These are phyloP conservation scores for Chlamydomonas sp. DNA, from an alignment of 139 green algal genomes.

Conservation along the genomic window DNA sequence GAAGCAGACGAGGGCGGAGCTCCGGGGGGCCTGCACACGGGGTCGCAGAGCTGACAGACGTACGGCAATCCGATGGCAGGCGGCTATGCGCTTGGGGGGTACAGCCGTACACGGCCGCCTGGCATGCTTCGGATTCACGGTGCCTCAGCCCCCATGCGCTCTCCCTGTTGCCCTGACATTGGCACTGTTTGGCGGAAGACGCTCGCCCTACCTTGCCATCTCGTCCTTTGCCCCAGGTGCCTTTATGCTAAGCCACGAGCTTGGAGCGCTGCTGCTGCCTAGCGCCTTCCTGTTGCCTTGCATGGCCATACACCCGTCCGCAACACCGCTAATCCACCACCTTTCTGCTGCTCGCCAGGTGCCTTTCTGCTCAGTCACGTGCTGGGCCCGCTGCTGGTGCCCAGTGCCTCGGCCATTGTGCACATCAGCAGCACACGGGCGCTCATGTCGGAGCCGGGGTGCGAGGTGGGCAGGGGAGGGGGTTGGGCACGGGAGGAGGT, in stretches of 20 bases:
- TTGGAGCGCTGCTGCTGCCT: neutral
- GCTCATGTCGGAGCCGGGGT: constrained; percentile 60
- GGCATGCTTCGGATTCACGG: too few relatives aligned
- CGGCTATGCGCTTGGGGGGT: neutral
- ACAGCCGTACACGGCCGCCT: too few relatives aligned
- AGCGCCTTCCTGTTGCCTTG: neutral
- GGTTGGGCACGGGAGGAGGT: neutral
- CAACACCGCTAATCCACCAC: neutral
- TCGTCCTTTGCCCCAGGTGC: too few relatives aligned
- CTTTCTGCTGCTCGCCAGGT: constrained; percentile 31
- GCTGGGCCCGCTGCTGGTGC: constrained; percentile 49
- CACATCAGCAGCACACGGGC: constrained; percentile 66
- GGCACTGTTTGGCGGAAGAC: too few relatives aligned
- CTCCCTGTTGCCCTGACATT: too few relatives aligned
- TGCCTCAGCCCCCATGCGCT: too few relatives aligned
- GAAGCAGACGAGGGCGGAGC: too few relatives aligned
- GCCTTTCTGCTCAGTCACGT: constrained; percentile 61
- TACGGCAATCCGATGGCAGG: neutral
- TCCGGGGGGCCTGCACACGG: neutral
- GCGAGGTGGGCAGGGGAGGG: constrained; percentile 23
- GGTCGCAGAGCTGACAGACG: neutral
- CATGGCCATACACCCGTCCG: neutral
- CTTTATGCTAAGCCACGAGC: neutral
- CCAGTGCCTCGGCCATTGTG: constrained; percentile 51
- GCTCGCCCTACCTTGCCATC: too few relatives aligned